Evolutionary conservation across 371 early-diverging fungal species (phyloP).

Genomic region (Capniomyces stellatus): DNA sequence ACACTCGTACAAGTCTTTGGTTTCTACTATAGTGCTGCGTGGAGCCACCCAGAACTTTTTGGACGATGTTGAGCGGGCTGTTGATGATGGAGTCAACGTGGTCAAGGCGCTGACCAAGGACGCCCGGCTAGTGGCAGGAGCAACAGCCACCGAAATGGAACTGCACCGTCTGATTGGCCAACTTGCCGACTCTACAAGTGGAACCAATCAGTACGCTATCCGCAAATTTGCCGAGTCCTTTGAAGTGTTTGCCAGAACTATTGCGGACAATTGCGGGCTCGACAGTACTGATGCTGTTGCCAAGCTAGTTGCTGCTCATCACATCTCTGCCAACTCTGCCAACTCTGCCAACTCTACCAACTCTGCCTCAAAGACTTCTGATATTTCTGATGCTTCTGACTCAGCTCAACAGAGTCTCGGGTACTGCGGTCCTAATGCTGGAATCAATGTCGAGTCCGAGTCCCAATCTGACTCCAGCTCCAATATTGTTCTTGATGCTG

Average conservation of each 20-base stretch:
- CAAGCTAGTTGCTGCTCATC: constrained; percentile 86
- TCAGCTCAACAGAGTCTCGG: neutral
- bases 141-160: constrained; percentile 93
- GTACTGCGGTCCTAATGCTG: constrained; percentile 14
- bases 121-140: constrained; percentile 76
- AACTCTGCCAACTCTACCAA: constrained; percentile 1
- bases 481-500: constrained; percentile 57
- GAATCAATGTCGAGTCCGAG: constrained; percentile 59
- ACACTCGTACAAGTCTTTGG: constrained; percentile 44
- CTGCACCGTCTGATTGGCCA: constrained; percentile 53
- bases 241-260: constrained; percentile 86
- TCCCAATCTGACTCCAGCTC: constrained; percentile 6
- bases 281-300: constrained; percentile 87
- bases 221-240: constrained; percentile 92
- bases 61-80: constrained; percentile 94
- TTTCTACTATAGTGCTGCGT: constrained; percentile 90
- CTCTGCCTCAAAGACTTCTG: no score
- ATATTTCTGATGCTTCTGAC: neutral
- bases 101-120: constrained; percentile 89
- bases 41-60: constrained; percentile 94
- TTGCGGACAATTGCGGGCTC: constrained; percentile 93
- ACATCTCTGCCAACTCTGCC: constrained; percentile 33
- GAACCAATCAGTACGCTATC: constrained; percentile 89
- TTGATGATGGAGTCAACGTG: constrained; percentile 95
- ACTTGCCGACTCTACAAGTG: constrained; percentile 74